These are phyloP conservation scores for Primulina huaijiensis DNA, from an alignment of 257 asterid genomes.

Conservation along the genomic window DNA sequence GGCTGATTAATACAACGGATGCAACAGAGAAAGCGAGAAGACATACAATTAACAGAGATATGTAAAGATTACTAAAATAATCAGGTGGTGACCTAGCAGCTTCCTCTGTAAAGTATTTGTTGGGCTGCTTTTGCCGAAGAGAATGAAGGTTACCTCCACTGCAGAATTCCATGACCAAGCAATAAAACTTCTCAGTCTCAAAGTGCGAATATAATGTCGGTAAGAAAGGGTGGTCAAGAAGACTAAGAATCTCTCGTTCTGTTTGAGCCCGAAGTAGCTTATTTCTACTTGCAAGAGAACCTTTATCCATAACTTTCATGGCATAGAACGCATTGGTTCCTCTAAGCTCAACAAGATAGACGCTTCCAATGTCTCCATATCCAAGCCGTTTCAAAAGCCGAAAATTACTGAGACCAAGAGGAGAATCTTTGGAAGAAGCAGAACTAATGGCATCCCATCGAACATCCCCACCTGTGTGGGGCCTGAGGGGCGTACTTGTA, in stretches of 20 bases:
- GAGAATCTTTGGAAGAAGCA: conserved; percentile 44
- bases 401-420: conserved; percentile 62
- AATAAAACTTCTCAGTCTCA: conserved; percentile 75
- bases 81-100: conserved; percentile 48
- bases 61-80: too few species aligned
- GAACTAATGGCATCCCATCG: conserved; percentile 77
- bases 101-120: conserved; percentile 75
- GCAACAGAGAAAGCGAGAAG: too few species aligned
- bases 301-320: conserved; percentile 89
- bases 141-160: conserved; percentile 88
- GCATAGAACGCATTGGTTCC: conserved; percentile 65
- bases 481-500: conserved; percentile 46
- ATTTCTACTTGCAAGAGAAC: conserved; percentile 71
- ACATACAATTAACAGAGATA: too few species aligned
- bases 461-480: conserved; percentile 82
- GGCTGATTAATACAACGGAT: too few species aligned
- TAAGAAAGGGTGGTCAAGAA: conserved; percentile 83
- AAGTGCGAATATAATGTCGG: conserved; percentile 74
- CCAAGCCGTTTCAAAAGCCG: conserved; percentile 75
- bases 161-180: conserved; percentile 88
- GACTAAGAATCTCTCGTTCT: conserved; percentile 76
- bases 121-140: conserved; percentile 83
- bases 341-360: conserved; percentile 73
- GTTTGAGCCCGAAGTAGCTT: conserved; percentile 74
- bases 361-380: conserved; percentile 90